Conservation (phyloP, 176 grass and related monocot species). For the Triticum dicoccoides region DNA sequence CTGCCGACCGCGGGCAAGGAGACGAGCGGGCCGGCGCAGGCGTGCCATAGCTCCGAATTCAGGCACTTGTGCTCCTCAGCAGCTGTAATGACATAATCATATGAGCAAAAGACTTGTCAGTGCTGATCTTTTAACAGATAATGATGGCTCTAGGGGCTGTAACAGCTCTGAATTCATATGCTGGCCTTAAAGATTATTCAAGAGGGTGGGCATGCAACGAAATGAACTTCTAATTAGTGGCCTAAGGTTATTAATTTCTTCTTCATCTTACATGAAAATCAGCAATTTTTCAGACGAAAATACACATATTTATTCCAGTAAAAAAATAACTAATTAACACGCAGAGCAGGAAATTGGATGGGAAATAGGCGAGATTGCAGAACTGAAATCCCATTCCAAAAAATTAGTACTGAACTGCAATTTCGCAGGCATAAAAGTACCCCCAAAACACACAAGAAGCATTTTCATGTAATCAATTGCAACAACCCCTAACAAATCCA, state of each 20-base stretch:
- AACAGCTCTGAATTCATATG: slow-evolving; percentile 2
- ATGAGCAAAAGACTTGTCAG: background rate
- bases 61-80: slow-evolving; percentile 80
- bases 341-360: background rate
- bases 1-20: slow-evolving; percentile 82
- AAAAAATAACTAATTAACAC: background rate
- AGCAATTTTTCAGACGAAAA: background rate
- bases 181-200: background rate
- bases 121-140: slow-evolving; percentile 1
- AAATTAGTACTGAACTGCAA: background rate
- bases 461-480: background rate
- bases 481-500: slow-evolving; percentile 19
- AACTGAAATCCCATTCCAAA: background rate
- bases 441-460: background rate
- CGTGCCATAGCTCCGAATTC: slow-evolving; percentile 98
- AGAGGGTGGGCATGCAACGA: background rate
- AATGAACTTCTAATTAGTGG: background rate
- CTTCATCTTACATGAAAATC: slow-evolving; percentile 8
- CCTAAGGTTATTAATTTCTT: background rate
- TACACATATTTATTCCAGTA: background rate
- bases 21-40: slow-evolving; percentile 97
- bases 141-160: background rate
- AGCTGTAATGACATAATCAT: slow-evolving; percentile 41
- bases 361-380: background rate
- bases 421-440: background rate